Percentiles rank a stretch among this genome's conserved stretches.
Evolutionary conservation across 2,329 filamentous ascomycete genomes (phyloP).

Genomic region (Nemania sp.): DNA sequence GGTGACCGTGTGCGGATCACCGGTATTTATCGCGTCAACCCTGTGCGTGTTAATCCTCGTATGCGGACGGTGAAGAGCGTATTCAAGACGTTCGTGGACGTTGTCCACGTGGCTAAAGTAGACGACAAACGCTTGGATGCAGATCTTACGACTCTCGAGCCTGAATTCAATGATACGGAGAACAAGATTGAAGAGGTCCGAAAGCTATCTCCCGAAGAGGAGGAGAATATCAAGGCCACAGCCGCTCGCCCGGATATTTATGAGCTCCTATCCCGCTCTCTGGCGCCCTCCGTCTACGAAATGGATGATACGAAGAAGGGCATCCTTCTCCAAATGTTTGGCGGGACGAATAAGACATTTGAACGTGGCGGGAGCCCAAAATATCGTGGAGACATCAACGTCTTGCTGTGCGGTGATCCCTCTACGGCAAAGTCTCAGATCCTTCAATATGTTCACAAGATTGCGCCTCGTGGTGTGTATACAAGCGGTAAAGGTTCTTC

Average conservation of each 20-base stretch:
- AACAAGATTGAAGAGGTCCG: slow-evolving; percentile 81
- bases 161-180: slow-evolving; percentile 73
- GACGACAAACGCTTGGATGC: slow-evolving; percentile 94
- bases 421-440: slow-evolving; percentile 97
- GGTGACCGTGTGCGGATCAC: slow-evolving; percentile 96
- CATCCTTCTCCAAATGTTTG: slow-evolving; percentile 93
- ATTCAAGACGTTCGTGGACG: slow-evolving; percentile 98
- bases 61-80: slow-evolving; percentile 92
- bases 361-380: slow-evolving; percentile 93
- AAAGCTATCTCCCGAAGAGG: slow-evolving; percentile 83
- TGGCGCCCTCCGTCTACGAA: slow-evolving; percentile 95
- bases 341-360: slow-evolving; percentile 97
- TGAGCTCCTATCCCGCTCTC: slow-evolving; percentile 84
- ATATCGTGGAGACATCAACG: slow-evolving; percentile 96
- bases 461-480: slow-evolving; percentile 85
- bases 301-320: slow-evolving; percentile 99
- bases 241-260: slow-evolving; percentile 86
- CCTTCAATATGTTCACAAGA: slow-evolving; percentile 94
- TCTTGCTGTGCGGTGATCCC: slow-evolving; percentile 94
- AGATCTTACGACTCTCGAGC: slow-evolving; percentile 84
- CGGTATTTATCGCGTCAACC: slow-evolving; percentile 93
- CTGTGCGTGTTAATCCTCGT: slow-evolving; percentile 90
- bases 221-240: slow-evolving; percentile 83
- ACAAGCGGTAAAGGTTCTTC: slow-evolving; percentile 82
- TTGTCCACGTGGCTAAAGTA: slow-evolving; percentile 93